Base-by-base conservation (phyloP, 2,329 filamentous ascomycete species). In the Tolypocladium tropicale region DNA sequence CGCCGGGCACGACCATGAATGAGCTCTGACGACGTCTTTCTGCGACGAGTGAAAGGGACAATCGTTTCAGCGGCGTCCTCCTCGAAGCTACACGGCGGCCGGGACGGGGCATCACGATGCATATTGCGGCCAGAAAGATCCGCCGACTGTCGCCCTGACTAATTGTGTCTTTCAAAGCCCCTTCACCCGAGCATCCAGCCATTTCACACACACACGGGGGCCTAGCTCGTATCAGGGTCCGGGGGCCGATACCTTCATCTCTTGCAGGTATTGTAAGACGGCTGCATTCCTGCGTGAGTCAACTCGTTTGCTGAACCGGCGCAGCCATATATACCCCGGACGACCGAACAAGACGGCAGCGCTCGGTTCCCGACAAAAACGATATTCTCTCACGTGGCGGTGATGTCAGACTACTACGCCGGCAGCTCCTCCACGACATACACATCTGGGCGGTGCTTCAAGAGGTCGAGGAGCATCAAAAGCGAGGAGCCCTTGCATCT, bases 401-500 rank as follows among this genome's bases (percentile, higher is more conserved):
- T 43, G 21, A 68, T 68, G 65, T 62, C 65, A n/a, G 60, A 58
- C 55, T 64, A 65, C 56, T 67, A 64, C 58, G 57, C 56, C 36
- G 55, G 62, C 54, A 61, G 58, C 43, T 63, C 61, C n/a, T 64
- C 60, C 52, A 57, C 61, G 4, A 63, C 59, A 56, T 60, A 58
- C 56, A 58, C 60, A 53, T 54, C 59, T 50, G 55, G 58, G 4
- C 61, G 59, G 23, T 55, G 60, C 32, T 65, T 66, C 54, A 65
- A 62, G 54, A 70, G 68, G 57, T 71, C 68, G 18, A 69, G 68
- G 55, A 72, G 69, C 59, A 73, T 78, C 62, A 71, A 70, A 60
- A 76, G 71, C 53, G 75, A 77, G 37, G 63, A 69, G 18, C 66
- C 72, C 37, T 60, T 78, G 55, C 62, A 68, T 28, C 67, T 78